Percentiles rank a stretch among this genome's conserved stretches.
These are phyloP conservation scores for Hylodesmum podocarpum DNA, from an alignment of 306 rosid species.

Conservation along the genomic window DNA sequence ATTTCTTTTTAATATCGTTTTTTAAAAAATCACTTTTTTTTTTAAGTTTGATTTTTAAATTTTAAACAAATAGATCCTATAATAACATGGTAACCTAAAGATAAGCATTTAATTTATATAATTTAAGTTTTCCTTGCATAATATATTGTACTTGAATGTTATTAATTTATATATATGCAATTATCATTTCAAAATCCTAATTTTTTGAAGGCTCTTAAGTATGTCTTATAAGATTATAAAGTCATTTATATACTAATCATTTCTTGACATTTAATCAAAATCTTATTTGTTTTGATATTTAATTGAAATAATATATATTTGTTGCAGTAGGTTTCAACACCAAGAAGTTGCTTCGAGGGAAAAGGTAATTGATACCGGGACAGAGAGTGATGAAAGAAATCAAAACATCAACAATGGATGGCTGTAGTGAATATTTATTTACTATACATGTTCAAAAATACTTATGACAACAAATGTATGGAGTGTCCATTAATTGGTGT, in stretches of 20 bases:
- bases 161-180: not conserved
- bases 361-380: not conserved
- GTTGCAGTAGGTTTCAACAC: constrained; percentile 3
- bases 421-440: not conserved
- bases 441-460: not conserved
- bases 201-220: not conserved
- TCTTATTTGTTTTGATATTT: too few relatives aligned
- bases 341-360: constrained; percentile 3
- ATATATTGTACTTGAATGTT: not conserved
- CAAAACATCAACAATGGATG: constrained; percentile 12
- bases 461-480: not conserved
- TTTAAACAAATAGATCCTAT: too few relatives aligned
- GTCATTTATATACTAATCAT: not conserved
- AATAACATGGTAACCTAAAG: not conserved
- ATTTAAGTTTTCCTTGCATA: not conserved
- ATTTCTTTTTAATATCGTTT: too few relatives aligned
- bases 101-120: not conserved
- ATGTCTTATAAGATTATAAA: not conserved
- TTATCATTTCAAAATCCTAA: not conserved
- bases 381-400: not conserved
- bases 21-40: too few relatives aligned
- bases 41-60: too few relatives aligned
- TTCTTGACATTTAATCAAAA: not conserved
- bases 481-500: not conserved
- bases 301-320: not conserved